Percentiles rank a stretch among this genome's conserved stretches.
Evolutionary conservation across 1,139 yeast species (phyloP).

Genomic region (Geotrichum siamense): DNA sequence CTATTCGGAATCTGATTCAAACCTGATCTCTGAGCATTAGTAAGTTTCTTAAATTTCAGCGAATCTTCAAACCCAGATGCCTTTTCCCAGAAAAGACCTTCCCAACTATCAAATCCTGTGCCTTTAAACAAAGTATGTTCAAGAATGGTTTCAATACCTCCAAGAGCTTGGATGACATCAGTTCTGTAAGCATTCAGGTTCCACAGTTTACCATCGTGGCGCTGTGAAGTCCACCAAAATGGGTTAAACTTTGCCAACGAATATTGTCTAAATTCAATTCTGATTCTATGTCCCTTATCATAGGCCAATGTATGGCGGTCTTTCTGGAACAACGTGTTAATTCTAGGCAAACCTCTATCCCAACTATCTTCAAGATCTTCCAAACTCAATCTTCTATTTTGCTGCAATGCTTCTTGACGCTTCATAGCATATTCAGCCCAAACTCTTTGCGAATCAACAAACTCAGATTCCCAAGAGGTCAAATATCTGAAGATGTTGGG

Average conservation of each 20-base stretch:
- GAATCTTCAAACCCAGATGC: slow-evolving; percentile 97
- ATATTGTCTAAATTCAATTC: slow-evolving; percentile 72
- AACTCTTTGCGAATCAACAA: slow-evolving; percentile 86
- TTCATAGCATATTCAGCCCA: slow-evolving; percentile 97
- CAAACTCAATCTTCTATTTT: slow-evolving; percentile 76
- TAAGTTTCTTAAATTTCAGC: slow-evolving; percentile 84
- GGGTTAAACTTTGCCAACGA: slow-evolving; percentile 70
- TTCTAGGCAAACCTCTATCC: slow-evolving; percentile 96
- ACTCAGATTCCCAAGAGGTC: slow-evolving; percentile 95
- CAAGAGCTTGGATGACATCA: slow-evolving; percentile 93
- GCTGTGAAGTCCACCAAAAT: slow-evolving; percentile 93
- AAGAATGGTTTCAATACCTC: slow-evolving; percentile 92
- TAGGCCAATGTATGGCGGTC: slow-evolving; percentile 92
- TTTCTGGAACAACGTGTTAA: slow-evolving; percentile 88
- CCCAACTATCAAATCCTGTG: slow-evolving; percentile 98
- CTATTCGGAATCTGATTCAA: slow-evolving; percentile 96
- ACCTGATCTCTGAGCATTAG: slow-evolving; percentile 97
- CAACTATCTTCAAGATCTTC: slow-evolving; percentile 92
- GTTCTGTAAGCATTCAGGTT: slow-evolving; percentile 86
- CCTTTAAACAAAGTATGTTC: slow-evolving; percentile 95
- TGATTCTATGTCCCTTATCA: slow-evolving; percentile 86
- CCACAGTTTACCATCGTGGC: slow-evolving; percentile 96
- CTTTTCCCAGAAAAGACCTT: slow-evolving; percentile 97
- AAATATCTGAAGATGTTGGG: slow-evolving; percentile 92
- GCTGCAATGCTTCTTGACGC: slow-evolving; percentile 79